Conservation (phyloP, 257 asterid species). For the Rehmannia glutinosa region DNA sequence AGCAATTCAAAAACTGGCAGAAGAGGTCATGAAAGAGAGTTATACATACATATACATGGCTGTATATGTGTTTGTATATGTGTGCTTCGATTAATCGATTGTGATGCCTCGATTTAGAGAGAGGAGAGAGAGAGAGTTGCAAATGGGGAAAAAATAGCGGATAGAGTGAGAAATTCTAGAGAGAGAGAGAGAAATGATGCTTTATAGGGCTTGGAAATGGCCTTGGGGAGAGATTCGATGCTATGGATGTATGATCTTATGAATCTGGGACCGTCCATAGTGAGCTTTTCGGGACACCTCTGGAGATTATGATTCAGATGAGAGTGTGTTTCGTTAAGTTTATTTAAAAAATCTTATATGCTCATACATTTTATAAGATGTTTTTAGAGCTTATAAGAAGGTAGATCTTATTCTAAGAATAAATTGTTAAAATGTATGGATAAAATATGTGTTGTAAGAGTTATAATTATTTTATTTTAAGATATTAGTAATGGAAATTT, state of each 20-base stretch:
- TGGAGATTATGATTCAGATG: background rate
- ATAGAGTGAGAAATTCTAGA: conserved; percentile 35
- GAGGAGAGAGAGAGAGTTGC: conserved; percentile 5
- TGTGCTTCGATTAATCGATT: conserved; percentile 19
- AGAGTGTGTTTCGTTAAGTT: too few relatives aligned
- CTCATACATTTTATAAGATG: too few relatives aligned
- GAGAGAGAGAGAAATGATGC: background rate
- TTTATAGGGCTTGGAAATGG: background rate
- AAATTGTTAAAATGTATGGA: too few relatives aligned
- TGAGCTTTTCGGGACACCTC: background rate
- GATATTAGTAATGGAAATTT: too few relatives aligned
- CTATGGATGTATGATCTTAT: background rate
- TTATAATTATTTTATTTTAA: too few relatives aligned
- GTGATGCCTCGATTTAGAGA: conserved; percentile 39
- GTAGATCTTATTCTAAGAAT: too few relatives aligned
- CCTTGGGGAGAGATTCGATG: background rate
- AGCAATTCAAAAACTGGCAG: conserved; percentile 21
- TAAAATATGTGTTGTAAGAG: too few relatives aligned
- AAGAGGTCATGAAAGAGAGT: conserved; percentile 1
- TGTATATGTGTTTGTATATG: background rate
- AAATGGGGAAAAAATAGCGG: conserved; percentile 29
- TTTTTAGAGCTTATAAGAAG: too few relatives aligned
- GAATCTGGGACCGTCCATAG: background rate
- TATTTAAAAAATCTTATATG: too few relatives aligned
- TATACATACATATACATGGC: conserved; percentile 12